Evolutionary conservation across 495 filamentous ascomycete genomes (phyloP).

Genomic region (Talaromyces adpressus): DNA sequence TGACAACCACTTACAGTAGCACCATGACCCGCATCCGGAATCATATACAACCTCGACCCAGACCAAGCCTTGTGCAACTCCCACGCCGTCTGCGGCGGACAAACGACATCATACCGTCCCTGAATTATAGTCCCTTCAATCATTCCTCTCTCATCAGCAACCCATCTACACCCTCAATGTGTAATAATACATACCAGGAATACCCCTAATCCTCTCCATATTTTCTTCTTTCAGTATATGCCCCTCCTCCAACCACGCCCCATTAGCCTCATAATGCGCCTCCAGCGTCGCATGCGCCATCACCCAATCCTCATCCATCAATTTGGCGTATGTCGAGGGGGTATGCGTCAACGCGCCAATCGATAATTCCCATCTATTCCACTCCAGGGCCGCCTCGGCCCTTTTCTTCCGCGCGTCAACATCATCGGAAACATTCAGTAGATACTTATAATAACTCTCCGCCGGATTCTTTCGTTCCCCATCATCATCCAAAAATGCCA

Average conservation of each 20-base stretch:
- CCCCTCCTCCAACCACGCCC: slow-evolving; percentile 28
- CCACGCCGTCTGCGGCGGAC: slow-evolving; percentile 33
- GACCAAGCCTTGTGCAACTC: slow-evolving; percentile 31
- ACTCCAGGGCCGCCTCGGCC: slow-evolving; percentile 15
- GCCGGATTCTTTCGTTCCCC: slow-evolving; percentile 24
- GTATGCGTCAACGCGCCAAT: slow-evolving; percentile 21
- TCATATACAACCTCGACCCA: slow-evolving; percentile 26
- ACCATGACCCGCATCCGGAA: slow-evolving; percentile 28
- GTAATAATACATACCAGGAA: slow-evolving; percentile 20
- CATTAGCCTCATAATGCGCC: slow-evolving; percentile 32
- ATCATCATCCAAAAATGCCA: slow-evolving; percentile 18
- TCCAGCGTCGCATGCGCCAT: slow-evolving; percentile 31
- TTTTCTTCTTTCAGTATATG: slow-evolving; percentile 27
- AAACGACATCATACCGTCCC: slow-evolving; percentile 37
- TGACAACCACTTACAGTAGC: slow-evolving; percentile 10
- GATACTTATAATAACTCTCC: slow-evolving; percentile 26
- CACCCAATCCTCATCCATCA: slow-evolving; percentile 28
- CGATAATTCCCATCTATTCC: slow-evolving; percentile 32
- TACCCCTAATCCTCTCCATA: slow-evolving; percentile 30
- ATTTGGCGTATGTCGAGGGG: slow-evolving; percentile 12
- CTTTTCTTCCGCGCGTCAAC: background rate
- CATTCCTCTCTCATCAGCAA: background rate
- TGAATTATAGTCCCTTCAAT: slow-evolving; percentile 29
- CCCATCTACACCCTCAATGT: too few relatives aligned
- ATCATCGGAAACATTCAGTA: slow-evolving; percentile 8